phyloP scores from a whole-genome alignment of 352 stramenopile species.

The Thalassiosira mediterranea region DNA sequence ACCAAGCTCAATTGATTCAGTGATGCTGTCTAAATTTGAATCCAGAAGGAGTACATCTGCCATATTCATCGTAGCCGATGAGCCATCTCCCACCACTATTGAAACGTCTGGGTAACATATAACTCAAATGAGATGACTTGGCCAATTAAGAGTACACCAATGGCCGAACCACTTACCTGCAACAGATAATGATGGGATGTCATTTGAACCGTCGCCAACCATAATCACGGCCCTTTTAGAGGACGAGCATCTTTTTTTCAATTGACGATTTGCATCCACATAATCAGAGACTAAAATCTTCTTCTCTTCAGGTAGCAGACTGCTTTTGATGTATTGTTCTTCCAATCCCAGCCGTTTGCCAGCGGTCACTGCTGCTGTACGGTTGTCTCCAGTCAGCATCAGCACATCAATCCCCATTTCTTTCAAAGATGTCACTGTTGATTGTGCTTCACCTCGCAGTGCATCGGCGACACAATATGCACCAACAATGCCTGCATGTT shows the following conservation, averaged over 20 bases:
- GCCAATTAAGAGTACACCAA: too few species aligned
- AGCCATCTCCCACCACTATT: slow-evolving; percentile 88
- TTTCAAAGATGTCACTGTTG: slow-evolving; percentile 58
- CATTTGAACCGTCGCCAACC: slow-evolving; percentile 94
- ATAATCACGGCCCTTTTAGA: slow-evolving; percentile 89
- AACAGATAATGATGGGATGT: slow-evolving; percentile 90
- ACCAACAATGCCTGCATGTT: slow-evolving; percentile 63
- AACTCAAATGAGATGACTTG: too few species aligned
- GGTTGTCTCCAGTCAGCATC: slow-evolving; percentile 95
- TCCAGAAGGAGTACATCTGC: slow-evolving; percentile 77
- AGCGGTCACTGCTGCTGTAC: slow-evolving; percentile 88
- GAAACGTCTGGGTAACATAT: too few species aligned
- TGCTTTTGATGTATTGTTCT: slow-evolving; percentile 84
- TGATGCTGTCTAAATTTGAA: slow-evolving; percentile 69
- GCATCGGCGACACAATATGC: slow-evolving; percentile 75
- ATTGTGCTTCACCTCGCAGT: slow-evolving; percentile 61
- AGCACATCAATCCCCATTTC: slow-evolving; percentile 71
- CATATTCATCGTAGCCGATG: slow-evolving; percentile 78
- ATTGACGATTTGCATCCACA: slow-evolving; percentile 23
- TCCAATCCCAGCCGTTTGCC: slow-evolving; percentile 88
- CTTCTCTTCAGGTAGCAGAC: slow-evolving; percentile 93
- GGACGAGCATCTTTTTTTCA: slow-evolving; percentile 53
- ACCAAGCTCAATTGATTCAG: slow-evolving; percentile 67
- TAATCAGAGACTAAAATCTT: slow-evolving; percentile 67
- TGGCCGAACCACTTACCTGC: too few species aligned